Base-by-base conservation (phyloP, 495 filamentous ascomycete species). In the Hyaloscypha hepaticicola region DNA sequence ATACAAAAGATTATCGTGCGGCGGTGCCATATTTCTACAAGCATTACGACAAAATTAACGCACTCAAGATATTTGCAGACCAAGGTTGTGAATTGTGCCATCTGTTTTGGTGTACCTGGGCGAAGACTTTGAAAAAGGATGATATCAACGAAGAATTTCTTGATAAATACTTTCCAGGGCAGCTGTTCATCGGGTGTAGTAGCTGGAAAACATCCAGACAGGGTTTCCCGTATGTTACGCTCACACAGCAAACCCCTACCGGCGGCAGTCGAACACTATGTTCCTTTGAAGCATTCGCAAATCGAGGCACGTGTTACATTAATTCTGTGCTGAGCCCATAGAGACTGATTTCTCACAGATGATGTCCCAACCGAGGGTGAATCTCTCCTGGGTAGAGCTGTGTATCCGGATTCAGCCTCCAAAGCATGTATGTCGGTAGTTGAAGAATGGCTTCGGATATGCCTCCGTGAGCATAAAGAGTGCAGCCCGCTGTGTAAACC, bases 271-370 rank as follows among this genome's bases (percentile, higher is more conserved):
- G 70, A 25, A 66, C 59, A 26, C 29, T 72, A 2, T 63, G 61
- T 14, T 67, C 58, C 11, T 72, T 72, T 33, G 70, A 72, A 24
- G 67, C 69, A n/a, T 72, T 68, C 58, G 70, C 67, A 31, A 48
- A 61, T 52, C 66, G 67, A 63, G 67, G 70, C 69, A 60, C 21
- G 16, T 27, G 16, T 51, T 25, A 19, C 24, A 60, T 41, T 31
- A 59, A 52, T 28, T 3, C 31, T 33, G 19, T 51, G 31, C 59
- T 57, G 41, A 58, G 29, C 26, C 16, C 60, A 52, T 27, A 31
- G 61, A 66, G 61, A 66, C 55, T 60, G 29, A 27, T n/a, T 14
- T 29, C 27, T 57, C 62, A 49, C 50, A 72, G 70, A 64, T 63
- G 52, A 70, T 27, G 50, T 67, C 16, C 70, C 70, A 31, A 12